Base-by-base conservation (phyloP, 768 basidiomycete species). In the Boletus rufocinnamomeus region DNA sequence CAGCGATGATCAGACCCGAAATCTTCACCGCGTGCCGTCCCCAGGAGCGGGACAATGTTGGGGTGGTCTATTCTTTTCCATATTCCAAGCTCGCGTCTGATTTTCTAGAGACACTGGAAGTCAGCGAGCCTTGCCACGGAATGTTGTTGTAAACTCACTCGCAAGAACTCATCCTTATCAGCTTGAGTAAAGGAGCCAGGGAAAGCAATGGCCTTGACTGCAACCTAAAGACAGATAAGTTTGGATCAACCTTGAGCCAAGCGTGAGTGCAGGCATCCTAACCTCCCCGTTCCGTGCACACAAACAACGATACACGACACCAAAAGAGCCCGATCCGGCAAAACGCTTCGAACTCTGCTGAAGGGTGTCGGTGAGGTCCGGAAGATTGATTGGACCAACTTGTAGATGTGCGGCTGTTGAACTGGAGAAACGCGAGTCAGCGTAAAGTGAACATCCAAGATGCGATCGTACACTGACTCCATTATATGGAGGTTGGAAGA, bases 1-100 rank as follows among this genome's bases (percentile, higher is more conserved):
- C n/a, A n/a, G n/a, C n/a, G 23, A 50, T 61, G 3, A 19, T 50
- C 27, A 21, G 60, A 60, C 30, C 32, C 60, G 13, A 61, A 61
- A 2, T 17, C 37, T 5, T 4, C 28, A 4, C 53, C 61, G 1
- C 0, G 0, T 30, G 58, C 54, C 2, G 16, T 52, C 2, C 61
- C 61, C 8, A 60, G 43, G 16, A 62, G 46, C 1, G 53, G 52
- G 11, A 62, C 59, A 7, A 62, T 60, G 53, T 61, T 61, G 2
- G 38, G 61, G 7, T 60, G 48, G 4, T 53, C 23, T 4, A 61
- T 8, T 45, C 49, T 48, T 32, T 17, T 60, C 60, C 60, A 61
- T 40, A 61, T 11, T 40, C 37, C 52, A 16, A 38, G 37, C 14
- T 61, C 60, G 2, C 60, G 60, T n/a, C 3, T 54, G 13, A 37